Percentiles rank a stretch among this genome's conserved stretches.
These are phyloP conservation scores for Penicillium bovifimosum DNA, from an alignment of 495 filamentous ascomycete species.

Conservation along the genomic window DNA sequence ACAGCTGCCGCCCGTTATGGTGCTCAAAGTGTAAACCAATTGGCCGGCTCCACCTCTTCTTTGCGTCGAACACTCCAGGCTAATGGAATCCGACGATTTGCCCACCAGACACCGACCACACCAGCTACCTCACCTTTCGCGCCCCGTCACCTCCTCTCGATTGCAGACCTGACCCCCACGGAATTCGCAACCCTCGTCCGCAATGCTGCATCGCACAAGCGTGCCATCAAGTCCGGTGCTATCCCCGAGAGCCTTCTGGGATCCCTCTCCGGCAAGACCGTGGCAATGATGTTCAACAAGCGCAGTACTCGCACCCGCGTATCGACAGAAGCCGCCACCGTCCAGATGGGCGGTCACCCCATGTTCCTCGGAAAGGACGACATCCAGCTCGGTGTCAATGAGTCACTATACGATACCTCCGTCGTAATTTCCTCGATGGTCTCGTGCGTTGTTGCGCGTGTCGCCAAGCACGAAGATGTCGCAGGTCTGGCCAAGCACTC, in stretches of 20 bases:
- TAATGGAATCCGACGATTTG: slow-evolving; percentile 36
- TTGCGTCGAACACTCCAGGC: slow-evolving; percentile 30
- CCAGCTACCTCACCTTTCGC: slow-evolving; percentile 45
- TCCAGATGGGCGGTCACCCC: slow-evolving; percentile 79
- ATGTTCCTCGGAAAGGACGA: slow-evolving; percentile 95
- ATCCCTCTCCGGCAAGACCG: slow-evolving; percentile 64
- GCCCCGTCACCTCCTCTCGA: slow-evolving; percentile 83
- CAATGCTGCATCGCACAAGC: slow-evolving; percentile 73
- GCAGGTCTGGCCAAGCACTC: slow-evolving; percentile 72
- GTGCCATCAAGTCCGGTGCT: slow-evolving; percentile 65
- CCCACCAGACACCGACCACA: slow-evolving; percentile 29
- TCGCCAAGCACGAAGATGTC: slow-evolving; percentile 78
- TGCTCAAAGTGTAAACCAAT: slow-evolving; percentile 31
- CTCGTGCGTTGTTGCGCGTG: slow-evolving; percentile 82
- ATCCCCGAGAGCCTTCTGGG: slow-evolving; percentile 52
- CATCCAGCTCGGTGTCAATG: slow-evolving; percentile 95
- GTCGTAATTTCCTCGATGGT: slow-evolving; percentile 90
- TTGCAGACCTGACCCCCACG: slow-evolving; percentile 70
- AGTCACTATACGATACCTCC: slow-evolving; percentile 83
- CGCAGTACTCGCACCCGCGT: slow-evolving; percentile 87
- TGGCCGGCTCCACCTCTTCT: slow-evolving; percentile 27
- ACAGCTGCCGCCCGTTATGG: slow-evolving; percentile 53
- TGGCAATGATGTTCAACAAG: slow-evolving; percentile 96
- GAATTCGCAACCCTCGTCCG: slow-evolving; percentile 78
- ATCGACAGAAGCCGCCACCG: slow-evolving; percentile 82